Evolutionary conservation across 441 rosid species (phyloP).

Genomic region (Croton setiger): DNA sequence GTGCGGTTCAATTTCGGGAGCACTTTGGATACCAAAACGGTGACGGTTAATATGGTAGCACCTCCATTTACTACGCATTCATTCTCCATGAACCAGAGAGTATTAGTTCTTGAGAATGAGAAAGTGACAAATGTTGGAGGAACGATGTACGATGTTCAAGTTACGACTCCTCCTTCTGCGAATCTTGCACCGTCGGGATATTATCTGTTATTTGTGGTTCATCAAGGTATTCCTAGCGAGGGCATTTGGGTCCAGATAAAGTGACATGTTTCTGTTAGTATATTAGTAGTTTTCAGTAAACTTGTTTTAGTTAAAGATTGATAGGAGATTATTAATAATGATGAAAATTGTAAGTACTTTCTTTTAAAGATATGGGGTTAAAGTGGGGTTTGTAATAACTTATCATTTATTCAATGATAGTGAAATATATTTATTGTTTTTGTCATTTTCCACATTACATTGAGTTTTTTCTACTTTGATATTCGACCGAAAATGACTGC

Average conservation of each 20-base stretch:
- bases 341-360: background rate
- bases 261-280: slow-evolving; percentile 20
- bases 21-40: slow-evolving; percentile 17
- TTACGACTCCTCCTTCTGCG: slow-evolving; percentile 43
- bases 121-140: slow-evolving; percentile 19
- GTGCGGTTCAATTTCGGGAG: slow-evolving; percentile 41
- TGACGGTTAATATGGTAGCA: slow-evolving; percentile 51
- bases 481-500: too few species aligned
- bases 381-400: too few species aligned
- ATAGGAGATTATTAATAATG: background rate
- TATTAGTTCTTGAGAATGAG: slow-evolving; percentile 50
- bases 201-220: slow-evolving; percentile 72
- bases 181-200: slow-evolving; percentile 76
- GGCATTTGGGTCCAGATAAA: slow-evolving; percentile 65
- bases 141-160: slow-evolving; percentile 28
- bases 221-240: slow-evolving; percentile 57
- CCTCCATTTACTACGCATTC: slow-evolving; percentile 82
- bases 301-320: background rate
- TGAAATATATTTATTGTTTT: background rate
- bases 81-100: slow-evolving; percentile 74
- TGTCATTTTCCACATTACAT: too few species aligned
- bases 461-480: too few species aligned
- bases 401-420: background rate
- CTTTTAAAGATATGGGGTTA: background rate
- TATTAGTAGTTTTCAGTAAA: background rate